Percentiles rank a stretch among this genome's conserved stretches.
Conservation (phyloP, 768 basidiomycete genomes). For the Gloeopeniophorella convolvens region DNA sequence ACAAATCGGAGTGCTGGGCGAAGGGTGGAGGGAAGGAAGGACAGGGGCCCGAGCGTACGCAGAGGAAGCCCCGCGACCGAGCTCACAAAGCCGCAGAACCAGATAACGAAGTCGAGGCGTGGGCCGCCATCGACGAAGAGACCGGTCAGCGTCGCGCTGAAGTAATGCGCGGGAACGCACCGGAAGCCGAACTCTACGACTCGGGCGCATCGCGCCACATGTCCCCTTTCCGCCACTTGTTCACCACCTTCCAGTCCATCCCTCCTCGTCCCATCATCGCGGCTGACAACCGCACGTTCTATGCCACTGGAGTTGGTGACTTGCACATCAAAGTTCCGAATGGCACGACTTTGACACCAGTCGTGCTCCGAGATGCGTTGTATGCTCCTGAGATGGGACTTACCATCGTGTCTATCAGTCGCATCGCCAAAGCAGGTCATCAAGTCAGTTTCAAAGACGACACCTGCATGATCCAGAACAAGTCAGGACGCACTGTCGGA, state of each 20-base stretch:
- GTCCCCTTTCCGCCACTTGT: conserved; percentile 12
- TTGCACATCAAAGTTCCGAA: conserved; percentile 8
- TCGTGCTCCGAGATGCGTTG: conserved; percentile 11
- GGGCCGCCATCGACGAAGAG: background rate
- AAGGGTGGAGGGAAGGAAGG: conserved; percentile 22
- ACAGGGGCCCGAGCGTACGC: conserved; percentile 11
- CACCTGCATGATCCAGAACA: background rate
- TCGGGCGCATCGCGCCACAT: conserved; percentile 20
- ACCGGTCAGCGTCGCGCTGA: background rate
- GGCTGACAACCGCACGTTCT: conserved; percentile 19
- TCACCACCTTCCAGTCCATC: conserved; percentile 13
- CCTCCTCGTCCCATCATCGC: conserved; percentile 11
- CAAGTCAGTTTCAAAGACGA: background rate
- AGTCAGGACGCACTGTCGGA: background rate
- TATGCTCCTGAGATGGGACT: conserved; percentile 18
- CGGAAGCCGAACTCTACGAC: conserved; percentile 17
- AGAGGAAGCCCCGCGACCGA: background rate
- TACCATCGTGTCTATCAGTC: conserved; percentile 14
- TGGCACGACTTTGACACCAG: background rate
- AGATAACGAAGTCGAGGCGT: background rate
- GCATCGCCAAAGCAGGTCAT: background rate
- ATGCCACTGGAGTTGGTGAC: conserved; percentile 20
- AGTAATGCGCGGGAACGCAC: too few relatives aligned
- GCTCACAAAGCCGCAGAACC: background rate
- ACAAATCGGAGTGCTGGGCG: conserved; percentile 18